A percentile compares a stretch with the other conserved stretches of the same genome.
Evolutionary conservation across 2,329 filamentous ascomycete genomes (phyloP).

Genomic region (Calonectria honghensis): DNA sequence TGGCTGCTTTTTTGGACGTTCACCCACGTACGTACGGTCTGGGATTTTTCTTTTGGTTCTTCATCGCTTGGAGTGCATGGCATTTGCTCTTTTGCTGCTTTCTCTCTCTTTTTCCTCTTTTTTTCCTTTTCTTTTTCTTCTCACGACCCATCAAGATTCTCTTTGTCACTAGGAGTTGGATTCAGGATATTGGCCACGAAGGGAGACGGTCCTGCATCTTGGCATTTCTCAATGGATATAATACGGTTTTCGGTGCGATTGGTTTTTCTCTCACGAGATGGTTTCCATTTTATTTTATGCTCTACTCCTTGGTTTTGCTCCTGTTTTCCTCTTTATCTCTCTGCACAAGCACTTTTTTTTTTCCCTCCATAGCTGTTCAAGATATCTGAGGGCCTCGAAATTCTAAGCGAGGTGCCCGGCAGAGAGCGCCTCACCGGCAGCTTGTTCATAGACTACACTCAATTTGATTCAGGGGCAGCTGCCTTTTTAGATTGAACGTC

Average conservation of each 20-base stretch:
- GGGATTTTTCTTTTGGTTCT: slow-evolving; percentile 26
- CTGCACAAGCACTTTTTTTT: neutral
- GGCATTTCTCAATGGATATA: slow-evolving; percentile 51
- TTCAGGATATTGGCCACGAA: slow-evolving; percentile 46
- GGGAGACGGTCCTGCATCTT: slow-evolving; percentile 44
- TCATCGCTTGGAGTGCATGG: slow-evolving; percentile 9
- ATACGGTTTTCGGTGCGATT: slow-evolving; percentile 40
- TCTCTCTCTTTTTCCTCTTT: slow-evolving; percentile 31
- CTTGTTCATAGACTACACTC: slow-evolving; percentile 48
- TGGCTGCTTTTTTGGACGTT: slow-evolving; percentile 23
- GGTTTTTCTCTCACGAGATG: slow-evolving; percentile 48
- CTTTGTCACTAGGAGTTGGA: slow-evolving; percentile 47
- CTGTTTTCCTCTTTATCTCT: neutral
- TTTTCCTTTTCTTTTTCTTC: slow-evolving; percentile 26
- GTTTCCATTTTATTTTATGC: slow-evolving; percentile 21
- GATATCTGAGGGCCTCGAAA: slow-evolving; percentile 31
- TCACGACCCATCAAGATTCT: slow-evolving; percentile 45
- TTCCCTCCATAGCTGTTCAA: slow-evolving; percentile 35
- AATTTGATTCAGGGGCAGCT: slow-evolving; percentile 44
- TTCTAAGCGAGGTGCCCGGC: slow-evolving; percentile 28
- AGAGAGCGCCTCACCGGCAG: slow-evolving; percentile 33
- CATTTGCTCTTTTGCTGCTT: slow-evolving; percentile 27
- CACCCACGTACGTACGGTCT: slow-evolving; percentile 28
- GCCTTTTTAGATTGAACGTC: slow-evolving; percentile 66
- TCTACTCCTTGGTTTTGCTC: slow-evolving; percentile 17